Percentiles rank a stretch among this genome's conserved stretches.
These are phyloP conservation scores for Liriodendron chinense DNA, from an alignment of 164 flowering plant species.

Conservation along the genomic window DNA sequence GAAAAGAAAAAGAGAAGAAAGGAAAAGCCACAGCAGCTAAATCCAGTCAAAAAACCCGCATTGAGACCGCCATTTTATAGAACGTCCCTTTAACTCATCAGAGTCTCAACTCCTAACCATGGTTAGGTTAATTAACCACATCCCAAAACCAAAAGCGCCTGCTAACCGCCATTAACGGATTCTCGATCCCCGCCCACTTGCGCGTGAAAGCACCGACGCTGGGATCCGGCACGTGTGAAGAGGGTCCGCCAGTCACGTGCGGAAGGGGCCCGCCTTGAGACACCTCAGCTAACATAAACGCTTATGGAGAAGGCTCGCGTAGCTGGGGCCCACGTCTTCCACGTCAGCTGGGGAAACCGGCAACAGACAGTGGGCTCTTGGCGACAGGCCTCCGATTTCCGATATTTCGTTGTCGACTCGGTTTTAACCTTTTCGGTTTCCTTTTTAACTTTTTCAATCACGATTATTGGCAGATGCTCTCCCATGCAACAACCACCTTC, in stretches of 20 bases:
- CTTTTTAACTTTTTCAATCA: not conserved
- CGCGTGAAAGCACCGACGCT: constrained; percentile 8
- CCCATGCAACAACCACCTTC: constrained; percentile 10
- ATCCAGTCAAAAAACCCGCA: constrained; percentile 6
- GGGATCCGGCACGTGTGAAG: not conserved
- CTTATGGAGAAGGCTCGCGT: not conserved
- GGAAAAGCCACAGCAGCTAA: not conserved
- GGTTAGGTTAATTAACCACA: constrained; percentile 3
- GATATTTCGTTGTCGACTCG: not conserved
- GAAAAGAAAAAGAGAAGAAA: not conserved
- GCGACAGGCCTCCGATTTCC: not conserved
- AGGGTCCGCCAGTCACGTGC: constrained; percentile 13
- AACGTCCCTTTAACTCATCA: not conserved
- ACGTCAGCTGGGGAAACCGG: too few species aligned
- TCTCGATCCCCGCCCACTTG: not conserved
- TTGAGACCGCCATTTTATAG: constrained; percentile 14
- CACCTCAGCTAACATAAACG: not conserved
- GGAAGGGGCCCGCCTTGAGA: not conserved
- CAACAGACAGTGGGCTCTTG: not conserved
- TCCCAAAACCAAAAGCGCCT: not conserved
- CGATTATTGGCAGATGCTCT: not conserved
- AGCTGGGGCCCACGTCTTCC: not conserved
- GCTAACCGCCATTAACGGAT: constrained; percentile 16
- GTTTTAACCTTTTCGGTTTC: not conserved
- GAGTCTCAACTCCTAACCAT: not conserved